Conservation (phyloP, 2,329 filamentous ascomycete genomes). For the Colletotrichum musae region DNA sequence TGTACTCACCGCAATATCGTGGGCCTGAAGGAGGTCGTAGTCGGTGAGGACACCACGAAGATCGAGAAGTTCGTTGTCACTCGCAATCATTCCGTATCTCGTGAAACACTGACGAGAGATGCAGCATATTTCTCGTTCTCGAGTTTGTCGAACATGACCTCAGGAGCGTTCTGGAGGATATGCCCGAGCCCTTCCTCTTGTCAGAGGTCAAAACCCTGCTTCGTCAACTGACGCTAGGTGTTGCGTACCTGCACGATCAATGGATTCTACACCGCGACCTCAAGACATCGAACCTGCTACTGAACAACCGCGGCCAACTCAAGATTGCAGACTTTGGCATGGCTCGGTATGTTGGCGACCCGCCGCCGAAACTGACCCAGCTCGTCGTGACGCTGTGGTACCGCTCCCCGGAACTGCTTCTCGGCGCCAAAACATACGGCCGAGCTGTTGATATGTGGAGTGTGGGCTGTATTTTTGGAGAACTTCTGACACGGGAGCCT, state of each 20-base stretch:
- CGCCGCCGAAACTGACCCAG: constrained; percentile 84
- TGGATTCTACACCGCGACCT: constrained; percentile 96
- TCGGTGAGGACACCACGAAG: constrained; percentile 72
- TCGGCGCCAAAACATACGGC: constrained; percentile 84
- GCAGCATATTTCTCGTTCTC: constrained; percentile 92
- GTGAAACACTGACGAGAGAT: constrained; percentile 44
- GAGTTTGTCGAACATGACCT: constrained; percentile 98
- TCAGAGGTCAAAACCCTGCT: constrained; percentile 95
- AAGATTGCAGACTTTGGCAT: constrained; percentile 99
- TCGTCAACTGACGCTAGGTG: constrained; percentile 83
- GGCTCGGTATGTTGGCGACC: constrained; percentile 89
- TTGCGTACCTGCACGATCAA: constrained; percentile 87
- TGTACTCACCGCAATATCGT: constrained; percentile 89
- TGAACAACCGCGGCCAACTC: constrained; percentile 94
- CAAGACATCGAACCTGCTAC: constrained; percentile 93
- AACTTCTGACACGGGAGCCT: constrained; percentile 87
- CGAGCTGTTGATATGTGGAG: constrained; percentile 93
- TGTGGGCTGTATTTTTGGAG: constrained; percentile 94
- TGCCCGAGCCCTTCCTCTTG: constrained; percentile 92
- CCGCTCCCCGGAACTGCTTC: constrained; percentile 88
- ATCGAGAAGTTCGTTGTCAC: constrained; percentile 64
- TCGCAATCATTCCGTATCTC: constrained; percentile 53
- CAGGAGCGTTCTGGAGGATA: constrained; percentile 91
- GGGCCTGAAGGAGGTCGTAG: constrained; percentile 84
- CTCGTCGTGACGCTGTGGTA: constrained; percentile 99